Base-by-base conservation (phyloP, 2,329 filamentous ascomycete species). In the Calonectria montana region DNA sequence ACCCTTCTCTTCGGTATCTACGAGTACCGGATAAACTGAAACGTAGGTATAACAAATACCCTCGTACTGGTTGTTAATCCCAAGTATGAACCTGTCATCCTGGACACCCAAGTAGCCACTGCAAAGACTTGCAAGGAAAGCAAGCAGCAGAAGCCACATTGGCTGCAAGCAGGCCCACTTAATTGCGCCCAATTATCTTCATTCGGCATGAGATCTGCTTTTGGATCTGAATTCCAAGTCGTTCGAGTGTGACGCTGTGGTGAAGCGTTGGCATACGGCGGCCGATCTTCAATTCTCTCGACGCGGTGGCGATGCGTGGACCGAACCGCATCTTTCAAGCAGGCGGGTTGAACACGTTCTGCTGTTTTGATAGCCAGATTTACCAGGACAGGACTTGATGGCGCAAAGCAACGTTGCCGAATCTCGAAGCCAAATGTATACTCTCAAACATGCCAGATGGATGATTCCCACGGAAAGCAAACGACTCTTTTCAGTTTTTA, bases 31-130 rank as follows among this genome's bases (percentile, higher is more conserved):
- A 39, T 78, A 78, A 1, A 76, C 74, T 16, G 77, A 78, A 43
- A 78, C 73, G 53, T 78, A 78, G n/a, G 77, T 78, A 67, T 78
- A 78, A 9, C 76, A 78, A 18, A 78, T 73, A 7, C 75, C 75
- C 50, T 73, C 70, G 16, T 68, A 70, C 4, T 78, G 70, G 50
- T 74, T 76, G 59, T 75, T 76, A 69, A 76, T 73, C 41, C 69
- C 67, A 21, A 78, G 66, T 18, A 78, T 65, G 66, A 70, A 75
- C 66, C 65, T 77, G 69, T 78, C 70, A 50, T 78, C 70, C 55
- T 77, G 73, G 15, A 74, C 71, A n/a, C 68, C 73, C 5, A 78
- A 50, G 4, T 68, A 50, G 23, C 61, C 75, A 10, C 27, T 39
- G 12, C 72, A 47, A 8, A 63, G 50, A 21, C 57, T 64, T 47